Percentiles rank a stretch among this genome's conserved stretches.
phyloP scores from a whole-genome alignment of 2,329 filamentous ascomycete genomes.

The Talaromyces islandicus region DNA sequence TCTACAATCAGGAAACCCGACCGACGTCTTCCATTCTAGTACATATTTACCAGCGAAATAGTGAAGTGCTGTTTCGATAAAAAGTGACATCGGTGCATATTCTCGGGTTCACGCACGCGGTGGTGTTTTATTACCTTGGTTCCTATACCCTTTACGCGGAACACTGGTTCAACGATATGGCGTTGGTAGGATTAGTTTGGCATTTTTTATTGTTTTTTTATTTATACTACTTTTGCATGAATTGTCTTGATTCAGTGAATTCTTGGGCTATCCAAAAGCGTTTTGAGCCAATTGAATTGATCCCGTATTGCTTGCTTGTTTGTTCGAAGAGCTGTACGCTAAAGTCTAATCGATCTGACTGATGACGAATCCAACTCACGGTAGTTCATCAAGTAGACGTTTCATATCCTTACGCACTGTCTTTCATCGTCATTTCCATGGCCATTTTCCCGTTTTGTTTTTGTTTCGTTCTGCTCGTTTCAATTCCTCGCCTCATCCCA shows the following conservation, averaged over 20 bases:
- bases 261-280: not conserved
- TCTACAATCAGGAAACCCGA: not conserved
- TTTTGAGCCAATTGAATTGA: not conserved
- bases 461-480: not conserved
- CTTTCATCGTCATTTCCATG: not conserved
- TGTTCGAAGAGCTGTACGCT: not conserved
- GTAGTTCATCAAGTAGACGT: not conserved
- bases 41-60: conserved; percentile 5
- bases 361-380: not conserved
- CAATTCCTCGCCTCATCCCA: conserved; percentile 47
- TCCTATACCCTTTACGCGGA: not conserved
- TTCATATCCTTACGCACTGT: not conserved
- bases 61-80: not conserved
- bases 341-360: not conserved
- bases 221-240: not conserved
- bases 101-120: conserved; percentile 1
- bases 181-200: not conserved
- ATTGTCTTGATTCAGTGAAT: not conserved
- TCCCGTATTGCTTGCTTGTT: not conserved
- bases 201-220: not conserved
- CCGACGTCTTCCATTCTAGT: conserved; percentile 6
- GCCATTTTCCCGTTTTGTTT: not conserved
- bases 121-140: conserved; percentile 1
- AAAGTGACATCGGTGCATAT: conserved; percentile 8
- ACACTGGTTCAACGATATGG: conserved; percentile 1